A percentile compares a stretch with the other conserved stretches of the same genome.
Conservation (phyloP, 2,329 filamentous ascomycete genomes). For the Fusarium haematococcum region DNA sequence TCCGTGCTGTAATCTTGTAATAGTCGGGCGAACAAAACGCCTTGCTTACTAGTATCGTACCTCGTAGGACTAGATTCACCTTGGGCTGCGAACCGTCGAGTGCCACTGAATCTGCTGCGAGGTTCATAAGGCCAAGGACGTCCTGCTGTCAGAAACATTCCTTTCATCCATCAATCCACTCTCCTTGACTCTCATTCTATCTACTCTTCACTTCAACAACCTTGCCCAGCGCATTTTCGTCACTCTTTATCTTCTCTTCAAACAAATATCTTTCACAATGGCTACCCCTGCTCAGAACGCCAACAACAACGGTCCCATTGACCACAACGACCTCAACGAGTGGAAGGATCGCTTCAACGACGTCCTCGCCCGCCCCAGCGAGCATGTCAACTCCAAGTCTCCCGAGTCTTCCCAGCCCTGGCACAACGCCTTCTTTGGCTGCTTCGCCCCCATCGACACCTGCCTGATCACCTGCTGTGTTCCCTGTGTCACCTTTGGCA, state of each 20-base stretch:
- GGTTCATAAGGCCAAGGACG: constrained; percentile 1
- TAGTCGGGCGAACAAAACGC: constrained; percentile 5
- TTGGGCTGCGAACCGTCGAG: neutral
- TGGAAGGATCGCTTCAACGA: constrained; percentile 59
- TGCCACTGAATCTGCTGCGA: too few species aligned
- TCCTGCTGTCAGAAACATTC: neutral
- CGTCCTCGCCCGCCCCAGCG: constrained; percentile 55
- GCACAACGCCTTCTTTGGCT: constrained; percentile 57
- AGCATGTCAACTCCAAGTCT: constrained; percentile 57
- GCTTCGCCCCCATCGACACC: constrained; percentile 57
- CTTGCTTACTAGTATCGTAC: constrained; percentile 20
- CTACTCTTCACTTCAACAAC: neutral
- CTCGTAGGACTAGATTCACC: neutral
- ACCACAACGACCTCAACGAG: constrained; percentile 57
- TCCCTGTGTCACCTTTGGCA: constrained; percentile 62
- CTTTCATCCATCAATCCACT: neutral
- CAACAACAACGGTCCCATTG: constrained; percentile 50
- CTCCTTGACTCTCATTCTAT: constrained; percentile 17
- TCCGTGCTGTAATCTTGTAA: constrained; percentile 15
- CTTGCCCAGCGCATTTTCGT: constrained; percentile 10
- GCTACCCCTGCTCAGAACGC: constrained; percentile 28
- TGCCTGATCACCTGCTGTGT: constrained; percentile 60
- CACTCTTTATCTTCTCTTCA: constrained; percentile 4
- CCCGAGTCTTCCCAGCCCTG: constrained; percentile 53
- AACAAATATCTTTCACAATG: constrained; percentile 24